A percentile compares a stretch with the other conserved stretches of the same genome.
These are phyloP conservation scores for Fusarium veterinarium DNA, from an alignment of 2,329 filamentous ascomycete genomes.

Conservation along the genomic window DNA sequence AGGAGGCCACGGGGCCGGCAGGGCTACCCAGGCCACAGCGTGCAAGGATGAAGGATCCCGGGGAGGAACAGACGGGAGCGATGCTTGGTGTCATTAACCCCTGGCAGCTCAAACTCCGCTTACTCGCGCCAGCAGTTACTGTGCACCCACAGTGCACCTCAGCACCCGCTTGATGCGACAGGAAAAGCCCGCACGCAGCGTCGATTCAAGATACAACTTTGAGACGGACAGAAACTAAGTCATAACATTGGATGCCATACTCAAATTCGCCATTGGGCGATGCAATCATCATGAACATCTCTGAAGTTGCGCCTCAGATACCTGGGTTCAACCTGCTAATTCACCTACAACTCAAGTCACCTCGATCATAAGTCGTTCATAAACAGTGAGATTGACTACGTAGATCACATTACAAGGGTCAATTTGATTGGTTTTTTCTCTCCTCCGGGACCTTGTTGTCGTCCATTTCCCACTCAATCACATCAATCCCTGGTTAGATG, in stretches of 20 bases:
- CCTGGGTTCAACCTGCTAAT: not conserved
- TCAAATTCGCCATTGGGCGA: not conserved
- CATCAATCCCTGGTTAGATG: conserved; percentile 4
- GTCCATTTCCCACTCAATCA: conserved; percentile 7
- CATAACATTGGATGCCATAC: conserved; percentile 2
- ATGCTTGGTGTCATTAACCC: conserved; percentile 41
- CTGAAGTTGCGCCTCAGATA: not conserved
- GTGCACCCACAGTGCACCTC: conserved; percentile 28
- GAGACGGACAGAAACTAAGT: conserved; percentile 17
- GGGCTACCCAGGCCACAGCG: conserved; percentile 32
- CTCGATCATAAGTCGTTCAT: not conserved
- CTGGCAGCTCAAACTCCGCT: conserved; percentile 38
- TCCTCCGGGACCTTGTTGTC: not conserved
- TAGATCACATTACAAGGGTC: conserved; percentile 33
- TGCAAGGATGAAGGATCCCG: conserved; percentile 31
- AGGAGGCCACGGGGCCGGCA: conserved; percentile 34
- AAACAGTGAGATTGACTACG: conserved; percentile 14
- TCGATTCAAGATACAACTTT: conserved; percentile 23
- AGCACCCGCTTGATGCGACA: conserved; percentile 36
- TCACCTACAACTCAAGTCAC: not conserved
- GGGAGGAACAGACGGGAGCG: conserved; percentile 40
- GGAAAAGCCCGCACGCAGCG: conserved; percentile 29
- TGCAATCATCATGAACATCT: not conserved
- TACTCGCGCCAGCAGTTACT: conserved; percentile 40
- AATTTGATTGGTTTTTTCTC: conserved; percentile 7